A percentile compares a stretch with the other conserved stretches of the same genome.
Conservation (phyloP, 345 rosid genomes). For the Ceriops zippeliana region DNA sequence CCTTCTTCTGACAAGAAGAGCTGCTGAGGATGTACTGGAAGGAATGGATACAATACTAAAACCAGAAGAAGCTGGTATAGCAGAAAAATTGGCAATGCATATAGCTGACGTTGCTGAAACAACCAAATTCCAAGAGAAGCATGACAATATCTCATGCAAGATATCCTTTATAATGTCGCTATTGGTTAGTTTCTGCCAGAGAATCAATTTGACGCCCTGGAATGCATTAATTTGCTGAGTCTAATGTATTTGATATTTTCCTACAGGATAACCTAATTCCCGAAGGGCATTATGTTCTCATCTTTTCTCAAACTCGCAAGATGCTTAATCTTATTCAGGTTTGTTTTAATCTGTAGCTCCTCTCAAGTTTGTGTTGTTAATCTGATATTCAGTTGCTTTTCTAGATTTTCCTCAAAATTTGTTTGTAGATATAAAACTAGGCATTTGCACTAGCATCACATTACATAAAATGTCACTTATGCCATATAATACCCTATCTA, state of each 20-base stretch:
- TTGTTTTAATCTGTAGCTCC: conserved; percentile 24
- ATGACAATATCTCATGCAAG: conserved; percentile 86
- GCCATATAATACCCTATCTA: too few species aligned
- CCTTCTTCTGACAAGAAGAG: conserved; percentile 71
- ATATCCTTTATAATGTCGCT: conserved; percentile 71
- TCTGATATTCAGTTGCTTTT: conserved; percentile 6
- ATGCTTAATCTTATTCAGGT: conserved; percentile 97
- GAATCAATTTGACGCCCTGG: conserved; percentile 12
- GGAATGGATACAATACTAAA: conserved; percentile 75
- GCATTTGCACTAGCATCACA: too few species aligned
- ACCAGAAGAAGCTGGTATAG: conserved; percentile 73
- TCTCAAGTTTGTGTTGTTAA: background rate
- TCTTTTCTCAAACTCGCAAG: conserved; percentile 96
- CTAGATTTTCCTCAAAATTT: background rate
- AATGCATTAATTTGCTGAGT: conserved; percentile 4
- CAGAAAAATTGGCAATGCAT: conserved; percentile 87
- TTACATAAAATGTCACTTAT: too few species aligned
- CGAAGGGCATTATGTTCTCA: conserved; percentile 85
- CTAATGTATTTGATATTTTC: conserved; percentile 22
- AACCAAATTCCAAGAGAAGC: conserved; percentile 71
- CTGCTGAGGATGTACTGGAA: conserved; percentile 86
- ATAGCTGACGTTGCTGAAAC: conserved; percentile 75
- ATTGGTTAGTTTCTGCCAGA: conserved; percentile 51
- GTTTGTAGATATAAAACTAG: too few species aligned
- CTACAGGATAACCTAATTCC: conserved; percentile 73